Percentiles rank a stretch among this genome's conserved stretches.
phyloP scores from a whole-genome alignment of 2,329 filamentous ascomycete species.

The Aureobasidium pullulans region DNA sequence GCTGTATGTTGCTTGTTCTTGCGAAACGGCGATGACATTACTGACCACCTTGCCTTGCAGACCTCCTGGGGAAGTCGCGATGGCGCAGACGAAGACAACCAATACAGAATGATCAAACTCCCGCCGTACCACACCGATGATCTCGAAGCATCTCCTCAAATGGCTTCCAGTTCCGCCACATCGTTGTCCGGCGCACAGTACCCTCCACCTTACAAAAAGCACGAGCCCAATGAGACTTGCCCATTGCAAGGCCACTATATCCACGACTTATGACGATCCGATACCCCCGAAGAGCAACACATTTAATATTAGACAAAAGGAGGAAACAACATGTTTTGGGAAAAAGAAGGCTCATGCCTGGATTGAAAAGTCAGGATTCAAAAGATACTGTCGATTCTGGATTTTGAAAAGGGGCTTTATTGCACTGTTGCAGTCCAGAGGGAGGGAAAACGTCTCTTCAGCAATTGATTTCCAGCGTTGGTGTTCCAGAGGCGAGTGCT shows the following conservation, averaged over 20 bases:
- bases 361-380: neutral
- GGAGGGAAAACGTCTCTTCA: neutral
- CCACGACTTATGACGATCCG: slow-evolving; percentile 10
- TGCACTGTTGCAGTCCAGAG: neutral
- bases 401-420: neutral
- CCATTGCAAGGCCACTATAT: slow-evolving; percentile 1
- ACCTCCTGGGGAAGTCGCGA: slow-evolving; percentile 94
- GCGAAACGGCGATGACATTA: neutral
- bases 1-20: neutral
- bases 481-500: neutral
- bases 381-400: neutral
- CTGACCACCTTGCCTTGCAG: slow-evolving; percentile 39
- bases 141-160: slow-evolving; percentile 3
- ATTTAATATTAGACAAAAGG: slow-evolving; percentile 5
- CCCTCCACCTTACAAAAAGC: slow-evolving; percentile 14
- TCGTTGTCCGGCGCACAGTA: neutral
- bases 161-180: slow-evolving; percentile 8
- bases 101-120: slow-evolving; percentile 54
- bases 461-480: neutral
- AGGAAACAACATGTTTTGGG: neutral
- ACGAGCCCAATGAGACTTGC: slow-evolving; percentile 6
- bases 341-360: neutral
- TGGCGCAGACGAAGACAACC: slow-evolving; percentile 80
- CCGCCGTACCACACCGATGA: slow-evolving; percentile 26
- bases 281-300: neutral